Base-by-base conservation (phyloP, 768 basidiomycete species). In the Tricholomella constricta region DNA sequence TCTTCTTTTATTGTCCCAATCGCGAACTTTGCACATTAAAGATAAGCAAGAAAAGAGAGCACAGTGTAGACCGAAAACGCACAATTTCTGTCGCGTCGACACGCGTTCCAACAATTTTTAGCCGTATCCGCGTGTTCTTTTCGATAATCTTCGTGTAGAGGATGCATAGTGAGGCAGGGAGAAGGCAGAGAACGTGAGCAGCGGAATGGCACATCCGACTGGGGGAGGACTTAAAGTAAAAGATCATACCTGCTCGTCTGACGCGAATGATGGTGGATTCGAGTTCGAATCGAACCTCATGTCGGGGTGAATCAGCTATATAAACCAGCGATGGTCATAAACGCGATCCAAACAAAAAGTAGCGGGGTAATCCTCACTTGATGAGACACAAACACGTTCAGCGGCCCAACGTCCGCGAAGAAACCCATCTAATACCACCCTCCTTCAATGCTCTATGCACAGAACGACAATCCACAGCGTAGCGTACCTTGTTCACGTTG, bases 1-100 rank as follows among this genome's bases (percentile, higher is more conserved):
- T 98, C 96, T 70, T 98, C 96, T 75, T 98, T 99, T 71, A 98
- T 97, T 3, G 91, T 94, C 8, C 94, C 96, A 59, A 98, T 98
- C 2, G 94, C 94, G 62, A 98, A 98, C 94, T 97, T n/a, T 40
- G 6, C 45, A 17, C 15, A 43, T 48, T 35, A 48, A n/a, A 25
- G 17, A 15, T 54, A 11, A 56, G 48, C 27, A 38, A 10, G 38
- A 23, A 23, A 15, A 45, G 31, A 43, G 12, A 43, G 11, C 7
- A 6, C 12, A 38, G 8, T 23, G 12, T 29, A 23, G 20, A 51
- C 34, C 15, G 27, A 2, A 9, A 44, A 75, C 92, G 59, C 66
- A 95, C 94, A 61, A 99, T 97, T 72, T 98, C 95, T 20, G 94
- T 98, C 29, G 95, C 94, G 66, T 99, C 97, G 3, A 98, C 92